phyloP scores from a whole-genome alignment of 2,329 filamentous ascomycete species.

The Colletotrichum spinosum region DNA sequence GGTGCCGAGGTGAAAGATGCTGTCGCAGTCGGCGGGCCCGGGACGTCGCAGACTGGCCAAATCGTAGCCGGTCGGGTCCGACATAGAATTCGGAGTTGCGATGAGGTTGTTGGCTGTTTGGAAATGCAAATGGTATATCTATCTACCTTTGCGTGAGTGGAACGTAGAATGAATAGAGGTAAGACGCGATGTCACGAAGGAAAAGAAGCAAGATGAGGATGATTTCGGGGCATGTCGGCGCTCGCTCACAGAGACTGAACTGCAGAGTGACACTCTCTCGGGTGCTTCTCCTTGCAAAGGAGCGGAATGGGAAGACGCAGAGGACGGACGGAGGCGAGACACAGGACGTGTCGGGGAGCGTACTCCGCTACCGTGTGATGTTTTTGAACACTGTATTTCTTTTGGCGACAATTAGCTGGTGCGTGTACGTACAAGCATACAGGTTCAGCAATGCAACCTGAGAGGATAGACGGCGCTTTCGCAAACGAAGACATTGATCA shows the following conservation, averaged over 20 bases:
- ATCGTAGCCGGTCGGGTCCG: conserved; percentile 28
- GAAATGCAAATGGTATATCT: no score
- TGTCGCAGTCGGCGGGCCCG: conserved; percentile 33
- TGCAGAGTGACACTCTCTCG: conserved; percentile 2
- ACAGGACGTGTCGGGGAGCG: conserved; percentile 29
- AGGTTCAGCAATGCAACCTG: no score
- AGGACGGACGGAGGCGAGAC: conserved; percentile 37
- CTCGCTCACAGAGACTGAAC: no score
- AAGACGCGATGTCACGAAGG: no score
- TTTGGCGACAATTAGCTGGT: conserved; percentile 14
- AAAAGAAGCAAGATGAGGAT: background rate
- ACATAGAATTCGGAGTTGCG: conserved; percentile 3
- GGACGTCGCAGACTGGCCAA: conserved; percentile 25
- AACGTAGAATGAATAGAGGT: no score
- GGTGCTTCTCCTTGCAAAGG: conserved; percentile 13
- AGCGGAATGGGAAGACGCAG: conserved; percentile 28
- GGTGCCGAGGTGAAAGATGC: conserved; percentile 29
- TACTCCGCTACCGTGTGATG: conserved; percentile 11
- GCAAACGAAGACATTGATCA: no score
- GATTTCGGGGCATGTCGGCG: no score
- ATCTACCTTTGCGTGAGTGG: no score
- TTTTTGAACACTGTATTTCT: conserved; percentile 9
- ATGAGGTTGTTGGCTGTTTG: no score
- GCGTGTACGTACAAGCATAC: background rate
- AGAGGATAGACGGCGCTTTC: no score